phyloP scores from a whole-genome alignment of 2,329 filamentous ascomycete genomes.

The Ceratocystis alfenasii region DNA sequence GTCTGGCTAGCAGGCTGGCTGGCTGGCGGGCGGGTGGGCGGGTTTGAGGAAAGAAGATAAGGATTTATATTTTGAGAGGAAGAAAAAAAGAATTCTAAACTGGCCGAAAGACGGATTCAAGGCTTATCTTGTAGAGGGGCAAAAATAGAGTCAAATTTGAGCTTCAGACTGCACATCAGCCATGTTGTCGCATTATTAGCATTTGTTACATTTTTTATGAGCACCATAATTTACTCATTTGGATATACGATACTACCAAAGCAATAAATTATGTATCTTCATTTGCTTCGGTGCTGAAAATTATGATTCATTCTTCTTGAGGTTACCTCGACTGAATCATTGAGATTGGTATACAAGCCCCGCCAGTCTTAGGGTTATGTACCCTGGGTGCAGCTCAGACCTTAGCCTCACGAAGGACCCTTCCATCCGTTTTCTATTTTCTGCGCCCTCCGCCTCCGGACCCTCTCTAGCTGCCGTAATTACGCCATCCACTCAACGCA shows the following conservation, averaged over 20 bases:
- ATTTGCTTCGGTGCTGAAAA: no score
- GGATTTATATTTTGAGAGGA: neutral
- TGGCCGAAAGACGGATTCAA: neutral
- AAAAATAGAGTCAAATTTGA: slow-evolving; percentile 2
- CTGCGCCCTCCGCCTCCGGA: no score
- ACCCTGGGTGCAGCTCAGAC: no score
- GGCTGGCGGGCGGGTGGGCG: neutral
- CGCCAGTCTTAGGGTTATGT: neutral
- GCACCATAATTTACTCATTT: no score
- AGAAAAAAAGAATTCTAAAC: slow-evolving; percentile 4
- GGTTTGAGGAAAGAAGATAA: neutral
- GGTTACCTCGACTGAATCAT: no score
- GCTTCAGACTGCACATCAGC: neutral
- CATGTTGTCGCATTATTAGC: no score
- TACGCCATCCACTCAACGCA: neutral
- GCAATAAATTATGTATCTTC: no score
- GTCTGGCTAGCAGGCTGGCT: neutral
- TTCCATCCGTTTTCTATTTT: no score
- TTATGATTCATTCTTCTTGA: no score
- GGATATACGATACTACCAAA: no score
- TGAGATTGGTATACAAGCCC: neutral
- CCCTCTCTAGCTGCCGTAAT: neutral
- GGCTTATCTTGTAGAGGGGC: neutral
- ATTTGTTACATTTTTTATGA: no score
- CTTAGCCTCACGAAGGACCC: no score